phyloP scores from a whole-genome alignment of 2,329 filamentous ascomycete species.

The Penicillium occitanis region DNA sequence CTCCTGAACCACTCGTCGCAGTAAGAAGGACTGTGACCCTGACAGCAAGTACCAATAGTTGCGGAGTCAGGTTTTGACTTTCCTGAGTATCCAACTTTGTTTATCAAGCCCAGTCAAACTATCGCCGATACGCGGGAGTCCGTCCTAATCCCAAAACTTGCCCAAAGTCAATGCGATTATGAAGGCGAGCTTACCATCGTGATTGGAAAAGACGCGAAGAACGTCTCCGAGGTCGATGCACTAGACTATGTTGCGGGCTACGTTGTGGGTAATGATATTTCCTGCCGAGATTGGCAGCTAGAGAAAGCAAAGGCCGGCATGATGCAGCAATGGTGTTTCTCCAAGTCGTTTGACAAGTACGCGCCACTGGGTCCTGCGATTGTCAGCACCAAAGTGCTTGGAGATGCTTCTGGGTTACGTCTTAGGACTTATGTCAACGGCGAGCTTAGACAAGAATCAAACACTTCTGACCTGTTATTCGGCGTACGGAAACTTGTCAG shows the following conservation, averaged over 20 bases:
- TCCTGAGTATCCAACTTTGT: not conserved
- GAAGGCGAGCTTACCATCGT: not conserved
- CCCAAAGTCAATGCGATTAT: not conserved
- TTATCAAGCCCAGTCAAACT: not conserved
- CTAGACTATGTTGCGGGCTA: not conserved
- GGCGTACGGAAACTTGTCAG: not conserved
- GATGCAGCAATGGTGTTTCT: constrained; percentile 4
- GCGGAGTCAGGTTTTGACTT: not conserved
- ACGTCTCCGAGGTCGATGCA: not conserved
- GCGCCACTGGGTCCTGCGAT: not conserved
- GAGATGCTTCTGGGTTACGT: not conserved
- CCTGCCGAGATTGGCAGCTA: constrained; percentile 1
- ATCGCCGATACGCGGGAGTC: not conserved
- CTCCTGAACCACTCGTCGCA: too few species aligned
- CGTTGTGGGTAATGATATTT: not conserved
- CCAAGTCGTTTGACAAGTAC: constrained; percentile 7
- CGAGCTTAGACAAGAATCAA: not conserved
- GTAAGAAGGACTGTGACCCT: not conserved
- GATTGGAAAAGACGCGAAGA: not conserved
- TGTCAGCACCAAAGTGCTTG: not conserved
- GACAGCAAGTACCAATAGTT: not conserved
- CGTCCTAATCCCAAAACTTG: not conserved
- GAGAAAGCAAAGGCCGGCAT: not conserved
- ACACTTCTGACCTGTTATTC: not conserved
- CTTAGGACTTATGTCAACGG: not conserved